Evolutionary conservation across 2,329 filamentous ascomycete species (phyloP), one percentile per base, ranked within the genome.

Genomic region (Sporothrix luriei): DNA sequence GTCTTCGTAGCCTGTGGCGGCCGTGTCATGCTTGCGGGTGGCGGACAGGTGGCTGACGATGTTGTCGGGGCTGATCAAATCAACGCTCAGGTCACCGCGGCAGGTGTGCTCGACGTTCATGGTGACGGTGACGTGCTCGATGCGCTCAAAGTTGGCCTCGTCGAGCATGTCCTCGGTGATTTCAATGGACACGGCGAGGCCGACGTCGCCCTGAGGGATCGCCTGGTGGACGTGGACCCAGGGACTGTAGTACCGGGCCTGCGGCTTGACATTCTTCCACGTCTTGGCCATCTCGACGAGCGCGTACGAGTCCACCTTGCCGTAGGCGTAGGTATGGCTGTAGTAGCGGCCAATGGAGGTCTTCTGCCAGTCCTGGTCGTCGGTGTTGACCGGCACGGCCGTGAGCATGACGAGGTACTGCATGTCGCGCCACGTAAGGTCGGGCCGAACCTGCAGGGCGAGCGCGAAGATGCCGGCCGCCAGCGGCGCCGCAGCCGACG

Each of bases 121-220:
- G 2, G 94, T 98, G 48, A 99, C 87, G 0, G 94, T 98, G 48
- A 99, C 92, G 80, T 99, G 95, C 82, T 99, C 95, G 33, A 99
- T 77, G 19, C 91, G 88, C 75, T 89, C 92, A 16, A 99, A 78
- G 77, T 99, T 99, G 74, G 92, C 92, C 26, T 88, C 80, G 76
- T 90, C 87, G 70, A 98, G 82, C 87, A 94, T 93, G 24, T 93
- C 88, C 68, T 88, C 80, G 0, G 92, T 97, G 51, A 99, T 88
- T 64, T 93, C 88, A 74, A 97, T 94, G n/a, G 83, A 85, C 67
- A 91, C 92, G 1, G 90, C 86, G 51, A 99, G 80, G 0, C 95
- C 95, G 69, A 91, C 80, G 29, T 91, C 83, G 65, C 94, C 95
- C 79, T 99, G 90, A 0, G 95, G 95, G 72, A 99, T 94, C 2